These are phyloP conservation scores for Cordia subcordata DNA, from an alignment of 257 asterid genomes.

Conservation along the genomic window DNA sequence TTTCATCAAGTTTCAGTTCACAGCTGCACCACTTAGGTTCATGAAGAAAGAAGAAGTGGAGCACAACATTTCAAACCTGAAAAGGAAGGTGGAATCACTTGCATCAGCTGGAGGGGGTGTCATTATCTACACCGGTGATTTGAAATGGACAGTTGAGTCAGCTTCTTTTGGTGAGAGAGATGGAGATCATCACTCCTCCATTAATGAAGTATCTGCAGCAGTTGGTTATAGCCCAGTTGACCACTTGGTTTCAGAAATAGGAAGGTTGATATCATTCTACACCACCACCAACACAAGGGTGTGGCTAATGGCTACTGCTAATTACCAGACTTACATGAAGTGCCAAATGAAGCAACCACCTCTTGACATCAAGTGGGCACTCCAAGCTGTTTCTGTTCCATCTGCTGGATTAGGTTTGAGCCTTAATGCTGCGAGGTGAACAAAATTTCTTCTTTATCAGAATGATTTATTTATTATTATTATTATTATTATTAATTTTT, in stretches of 20 bases:
- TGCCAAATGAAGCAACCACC: slow-evolving; percentile 71
- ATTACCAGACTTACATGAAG: slow-evolving; percentile 59
- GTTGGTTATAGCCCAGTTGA: slow-evolving; percentile 49
- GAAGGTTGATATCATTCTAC: slow-evolving; percentile 39
- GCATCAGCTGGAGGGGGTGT: slow-evolving; percentile 36
- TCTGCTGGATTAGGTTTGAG: slow-evolving; percentile 59
- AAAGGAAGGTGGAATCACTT: slow-evolving; percentile 53
- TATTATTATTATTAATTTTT: neutral
- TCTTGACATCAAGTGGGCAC: slow-evolving; percentile 60
- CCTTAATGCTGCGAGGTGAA: slow-evolving; percentile 57
- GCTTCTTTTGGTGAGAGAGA: slow-evolving; percentile 5
- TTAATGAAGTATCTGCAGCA: neutral
- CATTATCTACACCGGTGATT: slow-evolving; percentile 54
- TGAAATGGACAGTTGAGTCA: slow-evolving; percentile 56
- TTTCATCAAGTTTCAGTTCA: slow-evolving; percentile 48
- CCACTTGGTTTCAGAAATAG: slow-evolving; percentile 54
- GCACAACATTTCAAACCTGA: slow-evolving; percentile 46
- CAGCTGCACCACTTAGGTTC: slow-evolving; percentile 47
- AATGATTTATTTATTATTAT: neutral
- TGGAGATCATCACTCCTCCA: neutral
- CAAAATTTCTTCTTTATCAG: neutral
- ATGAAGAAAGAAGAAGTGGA: slow-evolving; percentile 71
- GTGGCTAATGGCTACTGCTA: slow-evolving; percentile 70
- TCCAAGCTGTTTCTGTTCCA: slow-evolving; percentile 63
- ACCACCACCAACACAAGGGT: slow-evolving; percentile 34